Percentiles rank a stretch among this genome's conserved stretches.
Conservation (phyloP, 805 yeast species). For the Kluyveromyces nonfermentans region DNA sequence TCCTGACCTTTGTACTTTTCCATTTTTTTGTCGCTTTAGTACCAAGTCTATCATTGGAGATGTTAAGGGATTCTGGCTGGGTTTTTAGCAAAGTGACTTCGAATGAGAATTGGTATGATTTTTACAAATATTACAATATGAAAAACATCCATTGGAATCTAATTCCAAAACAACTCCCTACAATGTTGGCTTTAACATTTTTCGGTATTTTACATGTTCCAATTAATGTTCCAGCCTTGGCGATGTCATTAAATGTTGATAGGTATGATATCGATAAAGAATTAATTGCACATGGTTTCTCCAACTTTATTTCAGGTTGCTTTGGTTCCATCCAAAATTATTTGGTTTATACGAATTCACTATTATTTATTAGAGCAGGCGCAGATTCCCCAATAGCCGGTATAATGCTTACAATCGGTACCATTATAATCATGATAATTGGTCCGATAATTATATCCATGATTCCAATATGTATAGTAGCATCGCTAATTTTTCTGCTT, state of each 20-base stretch:
- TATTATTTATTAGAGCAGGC: constrained; percentile 86
- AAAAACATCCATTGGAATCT: constrained; percentile 65
- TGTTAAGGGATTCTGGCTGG: constrained; percentile 74
- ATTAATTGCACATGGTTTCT: constrained; percentile 87
- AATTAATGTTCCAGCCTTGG: constrained; percentile 93
- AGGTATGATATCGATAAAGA: constrained; percentile 83
- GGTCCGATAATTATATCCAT: constrained; percentile 92
- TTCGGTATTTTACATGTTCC: constrained; percentile 96
- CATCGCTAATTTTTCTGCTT: constrained; percentile 77
- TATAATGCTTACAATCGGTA: constrained; percentile 74
- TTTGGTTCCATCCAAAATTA: constrained; percentile 90
- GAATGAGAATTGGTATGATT: constrained; percentile 82
- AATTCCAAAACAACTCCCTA: constrained; percentile 64
- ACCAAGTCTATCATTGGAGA: constrained; percentile 54
- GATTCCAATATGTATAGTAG: constrained; percentile 94
- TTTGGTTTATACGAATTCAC: constrained; percentile 88
- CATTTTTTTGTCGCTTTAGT: constrained; percentile 57
- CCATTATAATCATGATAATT: constrained; percentile 67
- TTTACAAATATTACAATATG: constrained; percentile 67
- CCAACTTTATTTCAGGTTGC: constrained; percentile 76
- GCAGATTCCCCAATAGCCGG: constrained; percentile 89
- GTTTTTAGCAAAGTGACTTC: constrained; percentile 50
- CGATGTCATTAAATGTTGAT: constrained; percentile 80
- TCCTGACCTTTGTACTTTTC: constrained; percentile 56
- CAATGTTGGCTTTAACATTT: constrained; percentile 91